phyloP scores from a whole-genome alignment of 495 filamentous ascomycete species.

The Neurospora sp. region DNA sequence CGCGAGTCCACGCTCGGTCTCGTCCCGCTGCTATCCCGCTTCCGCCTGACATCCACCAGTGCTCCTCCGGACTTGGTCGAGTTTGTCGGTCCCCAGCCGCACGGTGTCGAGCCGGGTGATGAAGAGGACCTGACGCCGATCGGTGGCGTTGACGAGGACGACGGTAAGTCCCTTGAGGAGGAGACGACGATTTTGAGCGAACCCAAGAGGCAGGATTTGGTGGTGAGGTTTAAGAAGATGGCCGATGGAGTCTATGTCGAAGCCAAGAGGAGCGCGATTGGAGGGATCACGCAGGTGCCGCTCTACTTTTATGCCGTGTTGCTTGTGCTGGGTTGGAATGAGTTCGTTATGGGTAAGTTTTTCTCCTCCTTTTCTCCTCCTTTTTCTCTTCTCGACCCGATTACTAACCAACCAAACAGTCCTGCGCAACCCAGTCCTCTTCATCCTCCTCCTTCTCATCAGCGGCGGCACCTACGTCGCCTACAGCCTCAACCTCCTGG shows the following conservation, averaged over 20 bases:
- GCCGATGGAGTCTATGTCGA: conserved; percentile 96
- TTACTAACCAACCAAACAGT: conserved; percentile 47
- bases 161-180: conserved; percentile 85
- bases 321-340: conserved; percentile 91
- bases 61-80: conserved; percentile 67
- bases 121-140: conserved; percentile 84
- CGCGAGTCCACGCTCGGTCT: conserved; percentile 83
- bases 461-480: conserved; percentile 74
- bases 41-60: conserved; percentile 58
- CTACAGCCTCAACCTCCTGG: conserved; percentile 87
- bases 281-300: conserved; percentile 88
- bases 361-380: background rate
- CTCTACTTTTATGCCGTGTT: conserved; percentile 88
- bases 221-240: conserved; percentile 92
- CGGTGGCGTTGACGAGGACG: conserved; percentile 83
- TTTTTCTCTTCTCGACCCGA: background rate
- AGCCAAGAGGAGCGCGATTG: conserved; percentile 91
- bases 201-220: conserved; percentile 76
- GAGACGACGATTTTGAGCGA: conserved; percentile 92
- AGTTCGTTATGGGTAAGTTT: conserved; percentile 75
- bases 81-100: conserved; percentile 76
- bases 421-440: conserved; percentile 84
- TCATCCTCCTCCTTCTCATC: conserved; percentile 72
- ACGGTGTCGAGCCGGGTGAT: conserved; percentile 64
- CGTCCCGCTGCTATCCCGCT: conserved; percentile 81